Percentiles rank a stretch among this genome's conserved stretches.
phyloP scores from a whole-genome alignment of 2,329 filamentous ascomycete species.

The Nigrospora sphaerica region DNA sequence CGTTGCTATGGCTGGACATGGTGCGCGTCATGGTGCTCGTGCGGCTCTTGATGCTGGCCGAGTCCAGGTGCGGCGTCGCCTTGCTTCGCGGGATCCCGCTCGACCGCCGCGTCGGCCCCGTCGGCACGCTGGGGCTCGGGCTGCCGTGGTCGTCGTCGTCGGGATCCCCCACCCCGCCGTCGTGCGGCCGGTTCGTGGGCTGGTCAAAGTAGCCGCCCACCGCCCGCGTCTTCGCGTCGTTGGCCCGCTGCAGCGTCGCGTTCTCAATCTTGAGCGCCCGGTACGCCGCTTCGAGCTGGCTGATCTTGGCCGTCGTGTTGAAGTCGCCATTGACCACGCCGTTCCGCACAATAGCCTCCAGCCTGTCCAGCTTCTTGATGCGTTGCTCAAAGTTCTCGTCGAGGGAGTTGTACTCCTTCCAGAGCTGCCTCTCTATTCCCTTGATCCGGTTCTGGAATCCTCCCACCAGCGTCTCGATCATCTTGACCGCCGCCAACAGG shows the following conservation, averaged over 20 bases:
- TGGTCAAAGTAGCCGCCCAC: slow-evolving; percentile 15
- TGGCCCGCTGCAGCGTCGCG: slow-evolving; percentile 60
- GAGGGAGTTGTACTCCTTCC: slow-evolving; percentile 81
- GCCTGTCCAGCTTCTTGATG: slow-evolving; percentile 76
- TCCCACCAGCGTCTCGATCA: slow-evolving; percentile 71
- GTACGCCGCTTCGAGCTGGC: slow-evolving; percentile 53
- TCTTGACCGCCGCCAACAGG: slow-evolving; percentile 77
- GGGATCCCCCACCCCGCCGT: slow-evolving; percentile 15
- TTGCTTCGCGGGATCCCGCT: slow-evolving; percentile 25
- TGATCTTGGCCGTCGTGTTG: slow-evolving; percentile 35
- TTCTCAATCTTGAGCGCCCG: slow-evolving; percentile 59
- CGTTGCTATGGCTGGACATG: slow-evolving; percentile 13
- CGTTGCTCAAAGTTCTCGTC: slow-evolving; percentile 75
- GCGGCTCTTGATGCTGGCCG: slow-evolving; percentile 11
- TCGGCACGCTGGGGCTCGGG: slow-evolving; percentile 47
- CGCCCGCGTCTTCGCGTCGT: slow-evolving; percentile 46
- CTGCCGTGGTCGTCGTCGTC: slow-evolving; percentile 33
- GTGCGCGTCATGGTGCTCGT: slow-evolving; percentile 17
- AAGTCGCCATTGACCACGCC: slow-evolving; percentile 44
- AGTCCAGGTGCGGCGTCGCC: slow-evolving; percentile 25
- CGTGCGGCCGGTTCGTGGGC: slow-evolving; percentile 30
- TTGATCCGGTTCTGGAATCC: slow-evolving; percentile 76
- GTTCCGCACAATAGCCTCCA: slow-evolving; percentile 73
- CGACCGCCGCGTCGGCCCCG: slow-evolving; percentile 33
- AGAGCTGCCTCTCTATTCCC: slow-evolving; percentile 80